phyloP scores from a whole-genome alignment of 257 asterid genomes.

The Fraxinus excelsior region DNA sequence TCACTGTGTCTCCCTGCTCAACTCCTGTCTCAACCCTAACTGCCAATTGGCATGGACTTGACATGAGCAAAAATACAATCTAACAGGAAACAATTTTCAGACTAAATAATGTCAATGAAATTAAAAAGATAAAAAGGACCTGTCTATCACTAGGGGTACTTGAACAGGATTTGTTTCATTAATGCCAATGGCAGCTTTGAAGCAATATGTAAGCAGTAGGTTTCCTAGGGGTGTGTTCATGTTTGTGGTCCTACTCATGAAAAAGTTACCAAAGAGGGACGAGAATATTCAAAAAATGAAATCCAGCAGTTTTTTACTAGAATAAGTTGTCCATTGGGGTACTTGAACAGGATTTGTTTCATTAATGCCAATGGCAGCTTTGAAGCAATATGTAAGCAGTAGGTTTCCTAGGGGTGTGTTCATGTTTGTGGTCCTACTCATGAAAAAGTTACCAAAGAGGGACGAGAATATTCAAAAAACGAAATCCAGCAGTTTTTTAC shows the following conservation, averaged over 20 bases:
- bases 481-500: conserved; percentile 9
- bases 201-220: conserved; percentile 16
- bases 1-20: conserved; percentile 90
- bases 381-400: conserved; percentile 17
- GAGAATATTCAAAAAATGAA: not conserved
- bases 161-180: conserved; percentile 21
- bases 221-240: not conserved
- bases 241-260: not conserved
- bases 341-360: conserved; percentile 71
- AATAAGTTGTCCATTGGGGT: conserved; percentile 14
- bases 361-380: conserved; percentile 23
- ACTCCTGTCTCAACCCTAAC: conserved; percentile 99
- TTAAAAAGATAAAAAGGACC: not conserved
- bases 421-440: not conserved
- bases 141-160: not conserved
- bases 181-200: conserved; percentile 23
- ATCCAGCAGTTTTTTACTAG: conserved; percentile 15
- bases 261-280: not conserved
- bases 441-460: not conserved
- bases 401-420: not conserved
- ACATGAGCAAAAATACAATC: conserved; percentile 32
- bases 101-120: conserved; percentile 6
- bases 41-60: conserved; percentile 43
- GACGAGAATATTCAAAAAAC: not conserved
- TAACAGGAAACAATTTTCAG: conserved; percentile 19